Evolutionary conservation across 2,329 filamentous ascomycete species (phyloP).

Genomic region (Penicillium nordicum): DNA sequence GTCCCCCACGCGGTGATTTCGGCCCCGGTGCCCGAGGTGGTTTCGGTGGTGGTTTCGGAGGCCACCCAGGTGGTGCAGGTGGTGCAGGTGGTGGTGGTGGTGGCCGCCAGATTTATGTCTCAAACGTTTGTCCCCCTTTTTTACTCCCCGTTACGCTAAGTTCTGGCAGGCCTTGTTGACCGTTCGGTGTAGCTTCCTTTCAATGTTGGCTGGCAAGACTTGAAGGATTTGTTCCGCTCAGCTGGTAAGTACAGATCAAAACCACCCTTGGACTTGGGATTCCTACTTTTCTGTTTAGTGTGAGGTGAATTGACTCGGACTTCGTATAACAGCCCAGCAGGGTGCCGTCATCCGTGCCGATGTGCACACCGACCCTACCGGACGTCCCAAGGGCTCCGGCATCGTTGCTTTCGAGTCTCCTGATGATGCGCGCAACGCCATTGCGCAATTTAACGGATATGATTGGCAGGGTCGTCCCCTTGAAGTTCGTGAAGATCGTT

Average conservation of each 20-base stretch:
- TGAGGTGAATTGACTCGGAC: conserved; percentile 31
- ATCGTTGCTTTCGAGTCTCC: conserved; percentile 95
- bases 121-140: conserved; percentile 76
- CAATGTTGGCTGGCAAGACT: conserved; percentile 96
- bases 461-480: conserved; percentile 94
- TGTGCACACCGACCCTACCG: conserved; percentile 86
- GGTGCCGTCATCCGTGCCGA: conserved; percentile 90
- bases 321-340: conserved; percentile 44
- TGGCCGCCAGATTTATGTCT: conserved; percentile 91
- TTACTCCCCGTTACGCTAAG: conserved; percentile 9
- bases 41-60: conserved; percentile 39
- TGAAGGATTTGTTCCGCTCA: conserved; percentile 98
- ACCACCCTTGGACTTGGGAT: conserved; percentile 9
- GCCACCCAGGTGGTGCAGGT: conserved; percentile 42
- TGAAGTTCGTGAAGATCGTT: conserved; percentile 95
- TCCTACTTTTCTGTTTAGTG: conserved; percentile 9
- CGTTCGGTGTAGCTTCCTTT: conserved; percentile 72
- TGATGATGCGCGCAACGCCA: conserved; percentile 92
- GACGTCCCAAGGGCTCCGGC: conserved; percentile 91
- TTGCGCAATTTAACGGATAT: conserved; percentile 96
- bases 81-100: conserved; percentile 57
- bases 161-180: conserved; percentile 19
- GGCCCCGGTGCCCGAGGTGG: conserved; percentile 43
- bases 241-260: conserved; percentile 66
- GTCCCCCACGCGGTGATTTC: conserved; percentile 64